Conservation (phyloP, 148 eudicot species). For the Beta vulgaris region DNA sequence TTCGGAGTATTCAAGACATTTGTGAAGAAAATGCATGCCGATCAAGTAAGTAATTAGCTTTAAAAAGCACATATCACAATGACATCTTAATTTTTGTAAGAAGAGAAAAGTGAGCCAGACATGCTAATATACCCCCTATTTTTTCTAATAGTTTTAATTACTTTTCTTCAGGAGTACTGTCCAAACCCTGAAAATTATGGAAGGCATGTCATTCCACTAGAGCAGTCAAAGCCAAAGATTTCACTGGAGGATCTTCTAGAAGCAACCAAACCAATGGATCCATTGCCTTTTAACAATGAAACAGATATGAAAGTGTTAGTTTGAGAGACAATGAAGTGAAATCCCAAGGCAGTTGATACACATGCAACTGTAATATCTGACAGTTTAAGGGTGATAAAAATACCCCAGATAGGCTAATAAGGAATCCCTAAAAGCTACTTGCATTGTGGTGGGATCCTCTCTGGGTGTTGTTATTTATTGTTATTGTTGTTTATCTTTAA, state of each 20-base stretch:
- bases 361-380: no score
- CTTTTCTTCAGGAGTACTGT: conserved; percentile 41
- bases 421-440: conserved; percentile 3
- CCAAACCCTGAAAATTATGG: conserved; percentile 46
- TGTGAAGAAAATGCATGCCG: conserved; percentile 87
- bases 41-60: conserved; percentile 41
- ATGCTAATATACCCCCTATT: no score
- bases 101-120: neutral
- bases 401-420: neutral
- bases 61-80: neutral
- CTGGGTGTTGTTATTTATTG: neutral
- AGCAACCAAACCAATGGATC: conserved; percentile 53
- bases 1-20: conserved; percentile 57
- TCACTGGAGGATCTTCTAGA: conserved; percentile 45
- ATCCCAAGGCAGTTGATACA: no score
- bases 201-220: conserved; percentile 33
- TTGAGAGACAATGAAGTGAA: no score
- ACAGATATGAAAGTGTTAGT: no score
- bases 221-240: conserved; percentile 51
- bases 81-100: neutral
- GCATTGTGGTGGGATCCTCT: conserved; percentile 8
- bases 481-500: neutral
- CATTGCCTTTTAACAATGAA: conserved; percentile 53
- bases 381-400: no score
- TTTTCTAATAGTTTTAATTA: neutral